Percentiles rank a stretch among this genome's conserved stretches.
Conservation (phyloP, 139 green algal species). For the Desmodesmus armatus region DNA sequence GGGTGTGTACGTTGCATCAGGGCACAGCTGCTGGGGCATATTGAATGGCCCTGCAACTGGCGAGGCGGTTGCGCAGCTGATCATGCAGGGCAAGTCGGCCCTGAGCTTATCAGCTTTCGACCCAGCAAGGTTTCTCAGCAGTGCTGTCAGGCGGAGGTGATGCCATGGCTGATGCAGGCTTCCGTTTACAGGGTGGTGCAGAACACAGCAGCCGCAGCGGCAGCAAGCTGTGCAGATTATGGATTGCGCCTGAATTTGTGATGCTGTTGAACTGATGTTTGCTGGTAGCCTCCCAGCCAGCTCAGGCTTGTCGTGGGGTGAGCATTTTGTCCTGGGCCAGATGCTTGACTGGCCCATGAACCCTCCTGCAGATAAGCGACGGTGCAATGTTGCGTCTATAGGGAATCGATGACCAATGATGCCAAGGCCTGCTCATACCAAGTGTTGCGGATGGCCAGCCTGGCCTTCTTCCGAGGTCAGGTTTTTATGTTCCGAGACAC, state of each 20-base stretch:
- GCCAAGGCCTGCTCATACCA: too few relatives aligned
- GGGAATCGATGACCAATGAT: too few relatives aligned
- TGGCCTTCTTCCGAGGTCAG: too few relatives aligned
- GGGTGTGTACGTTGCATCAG: conserved; percentile 78
- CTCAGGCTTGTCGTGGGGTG: too few relatives aligned
- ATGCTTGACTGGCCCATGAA: too few relatives aligned
- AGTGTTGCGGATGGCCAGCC: too few relatives aligned
- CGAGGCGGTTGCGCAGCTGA: conserved; percentile 75
- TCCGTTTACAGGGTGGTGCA: not conserved
- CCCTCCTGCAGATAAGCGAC: too few relatives aligned
- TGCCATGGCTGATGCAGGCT: too few relatives aligned
- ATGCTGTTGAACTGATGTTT: not conserved
- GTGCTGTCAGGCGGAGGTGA: not conserved
- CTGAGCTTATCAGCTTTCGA: conserved; percentile 62
- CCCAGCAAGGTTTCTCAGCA: conserved; percentile 58
- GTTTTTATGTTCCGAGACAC: too few relatives aligned
- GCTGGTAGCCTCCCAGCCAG: not conserved
- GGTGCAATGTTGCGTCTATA: too few relatives aligned
- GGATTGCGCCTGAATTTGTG: not conserved
- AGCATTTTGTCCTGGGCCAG: too few relatives aligned
- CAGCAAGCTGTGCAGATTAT: not conserved
- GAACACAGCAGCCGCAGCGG: too few relatives aligned
- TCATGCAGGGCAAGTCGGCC: conserved; percentile 57
- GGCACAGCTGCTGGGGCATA: conserved; percentile 86
- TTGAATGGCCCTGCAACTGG: conserved; percentile 86